Percentiles rank a stretch among this genome's conserved stretches.
Conservation (phyloP, 495 filamentous ascomycete genomes). For the Penicillium taxi region DNA sequence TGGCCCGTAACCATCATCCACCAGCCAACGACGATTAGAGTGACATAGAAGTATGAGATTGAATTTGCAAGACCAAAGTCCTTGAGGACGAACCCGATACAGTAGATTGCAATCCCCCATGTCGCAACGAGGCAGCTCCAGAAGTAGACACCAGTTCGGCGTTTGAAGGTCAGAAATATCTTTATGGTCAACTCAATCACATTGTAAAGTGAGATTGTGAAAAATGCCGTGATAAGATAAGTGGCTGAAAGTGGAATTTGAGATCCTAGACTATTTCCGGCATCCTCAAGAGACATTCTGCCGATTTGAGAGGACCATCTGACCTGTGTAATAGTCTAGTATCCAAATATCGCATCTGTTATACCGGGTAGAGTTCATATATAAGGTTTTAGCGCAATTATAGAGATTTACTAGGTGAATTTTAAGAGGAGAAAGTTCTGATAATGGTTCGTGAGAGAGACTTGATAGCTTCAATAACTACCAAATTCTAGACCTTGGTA, state of each 20-base stretch:
- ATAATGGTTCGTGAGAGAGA: no score
- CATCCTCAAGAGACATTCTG: conserved; percentile 2
- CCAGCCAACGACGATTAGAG: conserved; percentile 2
- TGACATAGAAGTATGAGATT: conserved; percentile 4
- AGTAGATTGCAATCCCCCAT: neutral
- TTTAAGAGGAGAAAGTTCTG: no score
- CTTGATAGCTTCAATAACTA: no score
- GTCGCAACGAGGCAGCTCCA: conserved; percentile 1
- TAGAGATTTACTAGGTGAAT: no score
- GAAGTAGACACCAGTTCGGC: neutral
- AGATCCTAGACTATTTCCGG: neutral
- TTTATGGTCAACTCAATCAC: neutral
- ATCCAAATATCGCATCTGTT: no score
- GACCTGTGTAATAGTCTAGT: no score
- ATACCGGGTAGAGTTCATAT: no score
- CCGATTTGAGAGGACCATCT: neutral
- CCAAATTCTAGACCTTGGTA: no score
- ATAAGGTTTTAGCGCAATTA: no score
- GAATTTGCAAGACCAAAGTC: neutral
- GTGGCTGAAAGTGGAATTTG: conserved; percentile 1
- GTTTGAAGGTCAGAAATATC: neutral
- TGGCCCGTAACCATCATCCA: conserved; percentile 11
- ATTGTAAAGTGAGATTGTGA: conserved; percentile 1
- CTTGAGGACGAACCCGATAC: neutral
- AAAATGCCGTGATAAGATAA: neutral